phyloP scores from a whole-genome alignment of 768 basidiomycete genomes.

The Podaxis carcinomalis region DNA sequence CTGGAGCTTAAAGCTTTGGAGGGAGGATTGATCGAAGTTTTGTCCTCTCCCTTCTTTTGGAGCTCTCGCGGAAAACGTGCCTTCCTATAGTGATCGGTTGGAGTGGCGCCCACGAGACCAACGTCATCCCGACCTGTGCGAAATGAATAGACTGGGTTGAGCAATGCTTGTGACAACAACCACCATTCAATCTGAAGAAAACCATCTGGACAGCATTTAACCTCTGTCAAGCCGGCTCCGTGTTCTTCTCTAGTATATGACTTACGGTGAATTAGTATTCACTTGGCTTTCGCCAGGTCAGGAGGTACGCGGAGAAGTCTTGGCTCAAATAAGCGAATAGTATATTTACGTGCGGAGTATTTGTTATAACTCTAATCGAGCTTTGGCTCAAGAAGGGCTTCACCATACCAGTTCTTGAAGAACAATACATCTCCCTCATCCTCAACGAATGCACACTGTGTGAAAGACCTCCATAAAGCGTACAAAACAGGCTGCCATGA shows the following conservation, averaged over 20 bases:
- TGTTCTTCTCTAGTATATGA: too few relatives aligned
- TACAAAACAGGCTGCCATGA: slow-evolving; percentile 30
- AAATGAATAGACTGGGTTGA: neutral
- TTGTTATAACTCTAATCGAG: neutral
- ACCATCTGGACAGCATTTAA: neutral
- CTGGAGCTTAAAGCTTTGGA: neutral
- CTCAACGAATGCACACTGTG: slow-evolving; percentile 55
- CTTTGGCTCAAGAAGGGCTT: slow-evolving; percentile 24
- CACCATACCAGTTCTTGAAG: slow-evolving; percentile 48
- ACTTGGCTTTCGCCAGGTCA: too few relatives aligned
- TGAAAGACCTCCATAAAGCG: slow-evolving; percentile 57
- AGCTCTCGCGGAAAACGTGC: too few relatives aligned
- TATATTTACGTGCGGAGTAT: neutral
- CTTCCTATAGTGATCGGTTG: too few relatives aligned
- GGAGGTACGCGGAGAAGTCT: too few relatives aligned
- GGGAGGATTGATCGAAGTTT: neutral
- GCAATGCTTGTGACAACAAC: neutral
- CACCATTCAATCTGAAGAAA: neutral
- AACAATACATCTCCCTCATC: slow-evolving; percentile 51
- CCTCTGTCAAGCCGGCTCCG: too few relatives aligned
- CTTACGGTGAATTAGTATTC: too few relatives aligned
- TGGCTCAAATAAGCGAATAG: too few relatives aligned
- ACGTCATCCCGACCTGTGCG: neutral
- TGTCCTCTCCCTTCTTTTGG: too few relatives aligned
- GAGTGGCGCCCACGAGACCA: neutral